Evolutionary conservation across 495 filamentous ascomycete genomes (phyloP).

Genomic region (Penicillium nucicola): DNA sequence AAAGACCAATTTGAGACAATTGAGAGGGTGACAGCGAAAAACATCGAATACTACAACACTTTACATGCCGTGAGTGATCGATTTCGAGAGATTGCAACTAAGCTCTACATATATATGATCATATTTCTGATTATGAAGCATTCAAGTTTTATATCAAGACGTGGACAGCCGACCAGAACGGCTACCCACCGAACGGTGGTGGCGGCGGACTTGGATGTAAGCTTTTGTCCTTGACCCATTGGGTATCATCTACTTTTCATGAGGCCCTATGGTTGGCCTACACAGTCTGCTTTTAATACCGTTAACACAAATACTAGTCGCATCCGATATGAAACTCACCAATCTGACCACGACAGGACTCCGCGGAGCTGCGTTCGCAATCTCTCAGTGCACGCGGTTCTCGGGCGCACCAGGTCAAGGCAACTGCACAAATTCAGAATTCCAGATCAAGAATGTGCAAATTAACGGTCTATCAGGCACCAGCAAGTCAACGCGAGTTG

Average conservation of each 20-base stretch:
- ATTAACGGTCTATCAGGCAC: slow-evolving; percentile 26
- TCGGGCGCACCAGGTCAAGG: slow-evolving; percentile 25
- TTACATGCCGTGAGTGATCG: slow-evolving; percentile 26
- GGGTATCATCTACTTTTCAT: too few relatives aligned
- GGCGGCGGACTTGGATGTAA: slow-evolving; percentile 44
- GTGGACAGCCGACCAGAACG: slow-evolving; percentile 41
- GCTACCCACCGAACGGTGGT: slow-evolving; percentile 48
- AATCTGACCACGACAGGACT: slow-evolving; percentile 23
- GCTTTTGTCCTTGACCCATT: too few relatives aligned
- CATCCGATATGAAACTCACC: slow-evolving; percentile 22
- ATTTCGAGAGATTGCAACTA: background rate
- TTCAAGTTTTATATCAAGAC: slow-evolving; percentile 37
- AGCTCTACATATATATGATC: too few relatives aligned
- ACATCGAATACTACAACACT: slow-evolving; percentile 34
- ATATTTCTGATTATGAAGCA: background rate
- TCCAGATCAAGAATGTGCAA: slow-evolving; percentile 29
- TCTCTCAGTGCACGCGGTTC: slow-evolving; percentile 41
- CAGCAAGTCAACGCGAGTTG: slow-evolving; percentile 18
- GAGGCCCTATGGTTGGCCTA: too few relatives aligned
- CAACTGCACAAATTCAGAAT: slow-evolving; percentile 38
- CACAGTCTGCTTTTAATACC: background rate
- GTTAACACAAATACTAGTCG: slow-evolving; percentile 4
- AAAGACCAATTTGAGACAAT: slow-evolving; percentile 35
- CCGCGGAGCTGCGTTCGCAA: slow-evolving; percentile 27
- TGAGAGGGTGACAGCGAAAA: slow-evolving; percentile 31